Conservation (phyloP, 148 eudicot genomes). For the Nepenthes gracilis region DNA sequence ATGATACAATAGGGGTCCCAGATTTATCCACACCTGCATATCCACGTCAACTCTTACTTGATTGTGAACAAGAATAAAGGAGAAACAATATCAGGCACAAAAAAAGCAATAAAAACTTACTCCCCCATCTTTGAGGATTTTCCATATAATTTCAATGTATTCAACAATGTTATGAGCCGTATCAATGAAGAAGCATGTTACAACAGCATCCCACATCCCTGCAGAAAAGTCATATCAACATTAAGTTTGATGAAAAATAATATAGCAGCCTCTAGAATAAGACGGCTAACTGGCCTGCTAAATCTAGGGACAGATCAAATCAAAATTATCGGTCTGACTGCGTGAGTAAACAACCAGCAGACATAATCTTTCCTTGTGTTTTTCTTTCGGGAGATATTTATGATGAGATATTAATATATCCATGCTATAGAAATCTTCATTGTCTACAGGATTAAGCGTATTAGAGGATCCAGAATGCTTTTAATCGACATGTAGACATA, state of each 20-base stretch:
- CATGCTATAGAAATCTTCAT: too few species aligned
- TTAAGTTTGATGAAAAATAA: not conserved
- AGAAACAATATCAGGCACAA: constrained; percentile 3
- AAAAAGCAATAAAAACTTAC: constrained; percentile 31
- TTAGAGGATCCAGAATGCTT: too few species aligned
- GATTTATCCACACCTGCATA: constrained; percentile 93
- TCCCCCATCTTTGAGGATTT: constrained; percentile 86
- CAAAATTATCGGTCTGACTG: too few species aligned
- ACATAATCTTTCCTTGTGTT: too few species aligned
- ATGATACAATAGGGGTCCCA: constrained; percentile 96
- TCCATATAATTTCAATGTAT: constrained; percentile 84
- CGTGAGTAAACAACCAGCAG: too few species aligned
- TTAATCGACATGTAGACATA: too few species aligned
- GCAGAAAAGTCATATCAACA: constrained; percentile 14
- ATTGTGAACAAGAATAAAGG: not conserved
- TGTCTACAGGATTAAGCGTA: too few species aligned
- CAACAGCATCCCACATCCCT: constrained; percentile 98
- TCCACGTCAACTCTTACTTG: constrained; percentile 6
- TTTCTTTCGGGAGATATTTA: too few species aligned
- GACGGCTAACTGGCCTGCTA: not conserved
- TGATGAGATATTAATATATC: too few species aligned
- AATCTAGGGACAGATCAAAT: not conserved
- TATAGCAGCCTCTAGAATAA: not conserved
- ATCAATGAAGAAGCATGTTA: constrained; percentile 94
- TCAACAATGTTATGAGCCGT: constrained; percentile 93